Evolutionary conservation across 768 basidiomycete species (phyloP), one percentile per base, ranked within the genome.

Genomic region (Panellus pusillus): DNA sequence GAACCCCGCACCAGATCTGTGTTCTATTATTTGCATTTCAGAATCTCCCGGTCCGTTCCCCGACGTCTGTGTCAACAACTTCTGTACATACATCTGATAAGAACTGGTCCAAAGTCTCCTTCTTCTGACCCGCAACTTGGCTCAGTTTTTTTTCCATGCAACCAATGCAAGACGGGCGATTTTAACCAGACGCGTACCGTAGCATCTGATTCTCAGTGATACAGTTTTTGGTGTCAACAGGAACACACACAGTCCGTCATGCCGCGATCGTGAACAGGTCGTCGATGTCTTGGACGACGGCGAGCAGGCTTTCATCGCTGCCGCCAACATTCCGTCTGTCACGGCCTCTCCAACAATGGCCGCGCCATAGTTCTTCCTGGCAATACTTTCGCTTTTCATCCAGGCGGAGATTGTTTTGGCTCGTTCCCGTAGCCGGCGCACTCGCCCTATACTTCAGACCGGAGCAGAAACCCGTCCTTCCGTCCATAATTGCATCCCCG

Each of bases 371-470:
- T n/a, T 66, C 72, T 12, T 58, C 47, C 38, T 66, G 61, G 54
- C 65, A 48, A 50, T n/a, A 67, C 57, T 53, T 74, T 72, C 57
- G 67, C 46, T 69, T 65, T 45, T 54, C 63, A 9, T 58, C 66
- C 55, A 55, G 66, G 19, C 64, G 71, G 32, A 70, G 66, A 57
- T 59, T 69, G 48, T 65, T 82, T 47, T 88, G 84, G 84, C 62
- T 82, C 12, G 58, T 81, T 28, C 86, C 88, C 0, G 59, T 84
- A 4, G 74, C 76, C 5, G 83, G 82, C 24, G 86, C 83, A 18
- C 59, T 84, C 24, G 65, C 71, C 14, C 62, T 88, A 17, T 84
- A 74, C 60, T 67, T 80, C 41, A 66, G 74, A 56, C 74, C 84
- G 32, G 50, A 65, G 42, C 74, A 72, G 45, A 66, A 73, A 43